Evolutionary conservation across 2,329 filamentous ascomycete genomes (phyloP).

Genomic region (Hirsutella minnesotensis): DNA sequence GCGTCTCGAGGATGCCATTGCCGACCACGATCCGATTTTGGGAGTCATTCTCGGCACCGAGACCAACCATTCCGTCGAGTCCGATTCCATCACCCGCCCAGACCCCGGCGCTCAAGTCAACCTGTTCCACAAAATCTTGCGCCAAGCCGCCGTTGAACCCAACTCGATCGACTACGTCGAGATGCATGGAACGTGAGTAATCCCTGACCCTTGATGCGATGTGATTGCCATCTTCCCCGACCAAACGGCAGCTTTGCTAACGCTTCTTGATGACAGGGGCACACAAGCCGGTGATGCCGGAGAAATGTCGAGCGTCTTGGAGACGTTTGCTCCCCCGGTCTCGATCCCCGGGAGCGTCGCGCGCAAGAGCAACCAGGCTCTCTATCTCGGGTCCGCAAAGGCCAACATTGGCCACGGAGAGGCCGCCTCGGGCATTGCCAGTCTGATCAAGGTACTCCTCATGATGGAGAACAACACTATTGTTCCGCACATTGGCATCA

Average conservation of each 20-base stretch:
- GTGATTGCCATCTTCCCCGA: too few relatives aligned
- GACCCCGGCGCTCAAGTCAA: slow-evolving; percentile 65
- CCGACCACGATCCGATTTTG: slow-evolving; percentile 67
- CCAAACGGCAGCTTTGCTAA: too few relatives aligned
- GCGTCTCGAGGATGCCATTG: slow-evolving; percentile 64
- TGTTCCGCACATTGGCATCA: slow-evolving; percentile 57
- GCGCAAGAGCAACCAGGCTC: slow-evolving; percentile 30
- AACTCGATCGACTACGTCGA: slow-evolving; percentile 74
- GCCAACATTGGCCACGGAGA: slow-evolving; percentile 55
- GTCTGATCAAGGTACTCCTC: slow-evolving; percentile 46
- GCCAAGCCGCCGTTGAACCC: slow-evolving; percentile 54
- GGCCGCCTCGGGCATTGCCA: slow-evolving; percentile 54
- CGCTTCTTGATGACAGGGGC: slow-evolving; percentile 38
- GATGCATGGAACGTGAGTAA: slow-evolving; percentile 64
- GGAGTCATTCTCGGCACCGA: slow-evolving; percentile 62
- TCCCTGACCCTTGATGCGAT: neutral
- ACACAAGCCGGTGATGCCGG: slow-evolving; percentile 78
- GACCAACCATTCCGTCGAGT: slow-evolving; percentile 47
- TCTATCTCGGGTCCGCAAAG: slow-evolving; percentile 54
- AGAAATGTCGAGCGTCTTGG: slow-evolving; percentile 69
- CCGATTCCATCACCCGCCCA: slow-evolving; percentile 74
- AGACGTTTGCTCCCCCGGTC: slow-evolving; percentile 44
- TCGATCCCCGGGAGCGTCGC: slow-evolving; percentile 36
- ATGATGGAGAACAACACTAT: slow-evolving; percentile 44
- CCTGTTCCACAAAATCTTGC: slow-evolving; percentile 45